These are phyloP conservation scores for Cercospora canescens DNA, from an alignment of 2,329 filamentous ascomycete genomes.

Conservation along the genomic window DNA sequence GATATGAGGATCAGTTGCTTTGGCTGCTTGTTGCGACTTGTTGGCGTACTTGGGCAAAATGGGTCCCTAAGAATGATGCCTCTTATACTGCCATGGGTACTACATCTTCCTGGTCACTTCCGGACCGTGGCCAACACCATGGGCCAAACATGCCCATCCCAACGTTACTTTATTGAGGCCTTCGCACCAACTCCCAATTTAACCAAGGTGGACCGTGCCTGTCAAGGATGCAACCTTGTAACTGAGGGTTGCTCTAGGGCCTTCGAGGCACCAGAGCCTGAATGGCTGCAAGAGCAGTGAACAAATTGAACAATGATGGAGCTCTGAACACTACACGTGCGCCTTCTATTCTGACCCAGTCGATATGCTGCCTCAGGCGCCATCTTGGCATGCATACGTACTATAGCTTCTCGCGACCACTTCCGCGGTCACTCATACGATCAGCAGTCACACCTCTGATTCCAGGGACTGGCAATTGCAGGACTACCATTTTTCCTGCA, in stretches of 20 bases:
- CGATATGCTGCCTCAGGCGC: no score
- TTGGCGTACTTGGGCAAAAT: not conserved
- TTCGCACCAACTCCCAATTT: not conserved
- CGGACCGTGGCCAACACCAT: not conserved
- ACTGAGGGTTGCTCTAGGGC: not conserved
- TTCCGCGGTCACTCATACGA: no score
- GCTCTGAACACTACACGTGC: not conserved
- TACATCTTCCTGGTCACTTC: not conserved
- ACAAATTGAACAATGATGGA: not conserved
- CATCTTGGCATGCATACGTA: no score
- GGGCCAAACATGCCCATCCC: not conserved
- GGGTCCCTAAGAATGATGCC: not conserved
- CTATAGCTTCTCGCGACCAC: no score
- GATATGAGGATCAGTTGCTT: not conserved
- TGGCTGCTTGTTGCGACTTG: not conserved
- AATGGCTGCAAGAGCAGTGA: not conserved
- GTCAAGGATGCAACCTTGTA: not conserved
- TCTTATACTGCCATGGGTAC: not conserved
- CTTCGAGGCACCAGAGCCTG: not conserved
- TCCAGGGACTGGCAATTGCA: no score
- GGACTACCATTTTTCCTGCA: no score
- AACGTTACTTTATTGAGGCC: not conserved
- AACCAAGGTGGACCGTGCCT: not conserved
- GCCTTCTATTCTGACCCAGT: no score
- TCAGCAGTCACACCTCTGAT: no score